Conservation (phyloP, 441 rosid genomes). For the Populus hybrid region DNA sequence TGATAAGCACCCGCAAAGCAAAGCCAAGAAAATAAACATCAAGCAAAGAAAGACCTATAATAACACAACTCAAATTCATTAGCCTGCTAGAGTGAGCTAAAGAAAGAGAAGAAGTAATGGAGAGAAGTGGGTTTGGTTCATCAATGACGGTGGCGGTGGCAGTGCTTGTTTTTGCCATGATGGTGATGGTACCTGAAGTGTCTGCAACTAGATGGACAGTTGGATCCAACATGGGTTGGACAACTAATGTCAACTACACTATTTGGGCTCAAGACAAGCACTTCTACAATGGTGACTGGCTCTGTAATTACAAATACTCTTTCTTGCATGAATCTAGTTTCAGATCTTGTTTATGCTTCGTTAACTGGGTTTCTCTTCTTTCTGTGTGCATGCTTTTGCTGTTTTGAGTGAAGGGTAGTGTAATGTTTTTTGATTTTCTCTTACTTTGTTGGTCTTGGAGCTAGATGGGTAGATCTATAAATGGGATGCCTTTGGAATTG, state of each 20-base stretch:
- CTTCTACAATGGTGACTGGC: conserved; percentile 84
- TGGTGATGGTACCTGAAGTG: conserved; percentile 42
- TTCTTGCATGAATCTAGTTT: neutral
- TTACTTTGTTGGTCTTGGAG: neutral
- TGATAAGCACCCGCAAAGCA: neutral
- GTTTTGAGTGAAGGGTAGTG: neutral
- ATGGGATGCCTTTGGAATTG: neutral
- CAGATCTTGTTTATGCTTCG: conserved; percentile 27
- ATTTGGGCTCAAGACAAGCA: conserved; percentile 68
- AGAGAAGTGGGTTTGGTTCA: conserved; percentile 20
- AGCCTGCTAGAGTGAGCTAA: neutral
- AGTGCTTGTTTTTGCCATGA: conserved; percentile 31
- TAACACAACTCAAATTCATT: neutral
- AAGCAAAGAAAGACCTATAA: neutral
- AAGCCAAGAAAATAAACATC: neutral
- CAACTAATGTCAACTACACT: conserved; percentile 62
- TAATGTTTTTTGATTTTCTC: conserved; percentile 5
- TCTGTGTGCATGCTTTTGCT: neutral
- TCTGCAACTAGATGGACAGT: conserved; percentile 65
- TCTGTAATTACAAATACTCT: conserved; percentile 37
- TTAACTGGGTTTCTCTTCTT: neutral
- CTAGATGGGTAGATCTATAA: neutral
- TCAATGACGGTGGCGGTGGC: conserved; percentile 23
- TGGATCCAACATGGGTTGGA: conserved; percentile 62
- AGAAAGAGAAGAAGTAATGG: conserved; percentile 9